Conservation (phyloP, 1,284 basidiomycete genomes). For the Apiotrichum porosum region DNA sequence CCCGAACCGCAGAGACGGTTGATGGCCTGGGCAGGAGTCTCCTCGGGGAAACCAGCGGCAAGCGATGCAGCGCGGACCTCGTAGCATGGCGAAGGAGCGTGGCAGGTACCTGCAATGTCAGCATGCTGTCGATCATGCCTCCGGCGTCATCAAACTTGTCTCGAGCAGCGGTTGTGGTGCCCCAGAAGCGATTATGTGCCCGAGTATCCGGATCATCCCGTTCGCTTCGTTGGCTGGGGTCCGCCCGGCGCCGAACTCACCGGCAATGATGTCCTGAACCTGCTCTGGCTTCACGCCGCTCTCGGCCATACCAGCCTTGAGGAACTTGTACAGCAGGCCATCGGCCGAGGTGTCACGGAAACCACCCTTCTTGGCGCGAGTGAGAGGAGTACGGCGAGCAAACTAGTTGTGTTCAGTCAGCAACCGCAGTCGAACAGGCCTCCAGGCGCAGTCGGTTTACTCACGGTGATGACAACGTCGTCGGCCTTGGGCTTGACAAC, state of each 20-base stretch:
- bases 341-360: conserved; percentile 31
- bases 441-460: no score
- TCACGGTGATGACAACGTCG: conserved; percentile 83
- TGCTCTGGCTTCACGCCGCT: conserved; percentile 19
- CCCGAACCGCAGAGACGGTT: conserved; percentile 81
- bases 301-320: conserved; percentile 23
- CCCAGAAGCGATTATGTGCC: no score
- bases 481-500: conserved; percentile 57
- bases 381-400: conserved; percentile 27
- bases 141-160: no score
- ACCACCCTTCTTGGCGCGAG: conserved; percentile 26
- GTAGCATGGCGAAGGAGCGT: conserved; percentile 19
- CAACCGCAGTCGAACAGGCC: no score
- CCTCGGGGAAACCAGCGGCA: conserved; percentile 36
- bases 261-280: conserved; percentile 55
- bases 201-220: no score
- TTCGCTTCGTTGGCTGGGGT: no score
- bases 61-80: conserved; percentile 19
- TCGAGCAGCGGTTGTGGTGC: no score
- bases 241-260: conserved; percentile 52
- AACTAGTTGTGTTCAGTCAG: conserved; percentile 47
- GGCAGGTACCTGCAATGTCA: conserved; percentile 9
- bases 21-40: conserved; percentile 70
- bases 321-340: conserved; percentile 22
- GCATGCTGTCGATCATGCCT: neutral